phyloP scores from a whole-genome alignment of 129 eudicot species.

The Kitagawia praeruptora region DNA sequence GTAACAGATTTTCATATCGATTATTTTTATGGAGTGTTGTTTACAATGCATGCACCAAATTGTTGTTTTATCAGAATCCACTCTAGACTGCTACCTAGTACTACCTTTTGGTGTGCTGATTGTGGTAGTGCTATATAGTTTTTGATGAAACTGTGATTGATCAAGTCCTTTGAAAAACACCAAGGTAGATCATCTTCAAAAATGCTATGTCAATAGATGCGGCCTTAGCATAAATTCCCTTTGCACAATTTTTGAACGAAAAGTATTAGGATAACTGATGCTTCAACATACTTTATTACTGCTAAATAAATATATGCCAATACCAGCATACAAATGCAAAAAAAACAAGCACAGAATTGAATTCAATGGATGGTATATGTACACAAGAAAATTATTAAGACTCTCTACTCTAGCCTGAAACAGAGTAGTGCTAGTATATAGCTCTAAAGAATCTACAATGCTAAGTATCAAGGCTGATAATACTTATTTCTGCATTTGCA shows the following conservation, averaged over 20 bases:
- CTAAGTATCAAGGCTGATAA: constrained; percentile 16
- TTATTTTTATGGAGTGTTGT: not conserved
- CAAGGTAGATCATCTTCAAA: no score
- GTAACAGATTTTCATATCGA: not conserved
- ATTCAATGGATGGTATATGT: not conserved
- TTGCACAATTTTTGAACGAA: no score
- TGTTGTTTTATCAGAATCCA: not conserved
- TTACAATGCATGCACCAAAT: not conserved
- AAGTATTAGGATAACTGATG: not conserved
- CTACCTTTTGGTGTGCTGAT: no score
- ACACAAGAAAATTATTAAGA: not conserved
- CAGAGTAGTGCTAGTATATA: not conserved
- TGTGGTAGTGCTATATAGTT: no score
- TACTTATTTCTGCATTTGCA: constrained; percentile 24
- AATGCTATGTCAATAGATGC: not conserved
- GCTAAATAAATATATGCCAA: not conserved
- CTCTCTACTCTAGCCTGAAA: not conserved
- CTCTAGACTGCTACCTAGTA: not conserved
- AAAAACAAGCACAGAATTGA: not conserved
- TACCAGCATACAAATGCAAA: constrained; percentile 14
- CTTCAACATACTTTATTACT: not conserved
- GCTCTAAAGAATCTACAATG: not conserved
- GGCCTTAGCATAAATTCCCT: not conserved
- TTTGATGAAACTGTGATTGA: not conserved
- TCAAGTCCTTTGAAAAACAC: not conserved